Evolutionary conservation across 371 early-diverging fungal genomes (phyloP).

Genomic region (Encephalitozoon intestinalis): DNA sequence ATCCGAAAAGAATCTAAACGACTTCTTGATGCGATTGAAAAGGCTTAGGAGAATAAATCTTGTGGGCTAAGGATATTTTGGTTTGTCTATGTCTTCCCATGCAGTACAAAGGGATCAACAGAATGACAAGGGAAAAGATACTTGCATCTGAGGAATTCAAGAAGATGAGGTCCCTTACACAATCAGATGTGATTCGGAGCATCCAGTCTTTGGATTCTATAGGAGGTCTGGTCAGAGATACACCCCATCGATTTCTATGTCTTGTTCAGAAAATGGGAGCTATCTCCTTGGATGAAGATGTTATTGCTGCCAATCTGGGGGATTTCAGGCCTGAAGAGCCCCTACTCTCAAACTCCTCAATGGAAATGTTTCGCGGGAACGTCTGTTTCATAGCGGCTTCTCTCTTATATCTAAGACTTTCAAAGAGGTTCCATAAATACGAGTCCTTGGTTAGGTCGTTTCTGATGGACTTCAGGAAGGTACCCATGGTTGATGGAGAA

Average conservation of each 20-base stretch:
- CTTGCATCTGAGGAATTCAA: neutral
- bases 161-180: neutral
- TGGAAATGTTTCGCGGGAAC: neutral
- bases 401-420: conserved; percentile 8
- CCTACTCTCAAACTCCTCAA: neutral
- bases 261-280: neutral
- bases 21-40: conserved; percentile 38
- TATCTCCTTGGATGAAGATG: neutral
- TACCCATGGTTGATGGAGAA: neutral
- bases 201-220: neutral
- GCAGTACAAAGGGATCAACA: neutral
- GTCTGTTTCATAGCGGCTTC: neutral
- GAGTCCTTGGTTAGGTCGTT: neutral
- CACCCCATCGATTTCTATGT: neutral
- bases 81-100: neutral
- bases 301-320: neutral
- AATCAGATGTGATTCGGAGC: neutral
- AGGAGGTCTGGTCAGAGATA: neutral
- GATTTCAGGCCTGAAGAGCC: neutral
- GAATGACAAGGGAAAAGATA: conserved; percentile 11
- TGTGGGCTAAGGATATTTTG: neutral
- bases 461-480: neutral
- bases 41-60: neutral
- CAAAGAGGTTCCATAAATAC: neutral
- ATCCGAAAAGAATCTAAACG: conserved; percentile 22